These are phyloP conservation scores for Parsonsia alboflavescens DNA, from an alignment of 257 asterid species.

Conservation along the genomic window DNA sequence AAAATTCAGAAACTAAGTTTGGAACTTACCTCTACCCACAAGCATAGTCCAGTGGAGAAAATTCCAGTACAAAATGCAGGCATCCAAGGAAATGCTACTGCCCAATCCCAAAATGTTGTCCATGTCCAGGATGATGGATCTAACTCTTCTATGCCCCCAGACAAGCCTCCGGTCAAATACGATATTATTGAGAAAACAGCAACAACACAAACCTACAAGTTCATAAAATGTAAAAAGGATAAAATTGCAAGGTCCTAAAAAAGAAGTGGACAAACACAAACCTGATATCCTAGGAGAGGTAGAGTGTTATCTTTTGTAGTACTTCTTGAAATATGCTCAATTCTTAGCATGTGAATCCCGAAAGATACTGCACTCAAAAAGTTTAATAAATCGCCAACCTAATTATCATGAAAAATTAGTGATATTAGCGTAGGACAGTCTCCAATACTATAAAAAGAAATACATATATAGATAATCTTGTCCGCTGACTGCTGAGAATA, in stretches of 20 bases:
- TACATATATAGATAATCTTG: neutral
- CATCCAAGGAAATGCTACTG: conserved; percentile 64
- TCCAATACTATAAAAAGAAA: neutral
- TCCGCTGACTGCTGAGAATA: neutral
- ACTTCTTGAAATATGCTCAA: conserved; percentile 66
- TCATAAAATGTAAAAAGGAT: conserved; percentile 9
- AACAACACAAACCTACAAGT: conserved; percentile 52
- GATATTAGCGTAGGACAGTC: conserved; percentile 1
- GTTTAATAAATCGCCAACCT: conserved; percentile 76
- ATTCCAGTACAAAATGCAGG: conserved; percentile 81
- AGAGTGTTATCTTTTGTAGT: conserved; percentile 47
- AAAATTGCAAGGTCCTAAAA: conserved; percentile 3
- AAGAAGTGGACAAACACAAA: conserved; percentile 19
- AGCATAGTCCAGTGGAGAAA: conserved; percentile 67
- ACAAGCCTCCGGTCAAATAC: conserved; percentile 45
- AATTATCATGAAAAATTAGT: conserved; percentile 18
- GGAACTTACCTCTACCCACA: conserved; percentile 64
- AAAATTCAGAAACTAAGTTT: neutral
- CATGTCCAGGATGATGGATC: conserved; percentile 51
- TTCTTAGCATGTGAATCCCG: conserved; percentile 80
- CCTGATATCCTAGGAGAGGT: conserved; percentile 81
- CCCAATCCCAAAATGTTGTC: conserved; percentile 29
- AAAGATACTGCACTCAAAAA: conserved; percentile 70
- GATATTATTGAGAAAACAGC: conserved; percentile 58
- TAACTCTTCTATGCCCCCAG: conserved; percentile 31